Evolutionary conservation across 345 rosid genomes (phyloP).

Genomic region (Melaleuca alternifolia): DNA sequence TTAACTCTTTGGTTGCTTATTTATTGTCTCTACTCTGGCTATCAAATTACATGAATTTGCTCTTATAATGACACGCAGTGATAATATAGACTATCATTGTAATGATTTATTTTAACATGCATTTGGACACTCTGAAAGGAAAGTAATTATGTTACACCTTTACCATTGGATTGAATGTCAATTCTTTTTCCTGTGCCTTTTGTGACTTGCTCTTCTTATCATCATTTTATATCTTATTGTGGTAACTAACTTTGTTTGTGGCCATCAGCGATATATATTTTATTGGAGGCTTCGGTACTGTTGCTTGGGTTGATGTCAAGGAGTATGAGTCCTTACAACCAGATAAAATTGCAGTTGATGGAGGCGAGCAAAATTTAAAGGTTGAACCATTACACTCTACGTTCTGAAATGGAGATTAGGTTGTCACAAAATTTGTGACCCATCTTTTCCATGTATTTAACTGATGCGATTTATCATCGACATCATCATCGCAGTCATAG

Average conservation of each 20-base stretch:
- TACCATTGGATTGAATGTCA: not conserved
- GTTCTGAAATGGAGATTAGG: not conserved
- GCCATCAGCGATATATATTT: constrained; percentile 79
- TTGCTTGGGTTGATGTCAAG: constrained; percentile 91
- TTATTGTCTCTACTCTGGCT: not conserved
- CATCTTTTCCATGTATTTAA: not conserved
- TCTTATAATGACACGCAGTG: not conserved
- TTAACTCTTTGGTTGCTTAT: not conserved
- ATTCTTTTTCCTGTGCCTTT: not conserved
- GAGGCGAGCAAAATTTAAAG: constrained; percentile 89
- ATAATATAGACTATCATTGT: not conserved
- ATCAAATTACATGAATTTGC: not conserved
- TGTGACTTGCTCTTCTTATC: not conserved
- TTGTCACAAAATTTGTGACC: not conserved
- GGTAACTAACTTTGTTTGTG: not conserved
- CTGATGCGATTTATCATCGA: not conserved
- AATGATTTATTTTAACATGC: not conserved
- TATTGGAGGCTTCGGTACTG: constrained; percentile 98
- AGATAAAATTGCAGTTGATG: constrained; percentile 92
- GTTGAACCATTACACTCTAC: constrained; percentile 11
- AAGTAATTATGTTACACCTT: not conserved
- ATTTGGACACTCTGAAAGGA: not conserved
- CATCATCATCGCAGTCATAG: not conserved
- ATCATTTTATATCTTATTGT: not conserved
- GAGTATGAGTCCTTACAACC: constrained; percentile 78